Evolutionary conservation across 2,329 filamentous ascomycete genomes (phyloP).

Genomic region (Fusarium veterinarium): DNA sequence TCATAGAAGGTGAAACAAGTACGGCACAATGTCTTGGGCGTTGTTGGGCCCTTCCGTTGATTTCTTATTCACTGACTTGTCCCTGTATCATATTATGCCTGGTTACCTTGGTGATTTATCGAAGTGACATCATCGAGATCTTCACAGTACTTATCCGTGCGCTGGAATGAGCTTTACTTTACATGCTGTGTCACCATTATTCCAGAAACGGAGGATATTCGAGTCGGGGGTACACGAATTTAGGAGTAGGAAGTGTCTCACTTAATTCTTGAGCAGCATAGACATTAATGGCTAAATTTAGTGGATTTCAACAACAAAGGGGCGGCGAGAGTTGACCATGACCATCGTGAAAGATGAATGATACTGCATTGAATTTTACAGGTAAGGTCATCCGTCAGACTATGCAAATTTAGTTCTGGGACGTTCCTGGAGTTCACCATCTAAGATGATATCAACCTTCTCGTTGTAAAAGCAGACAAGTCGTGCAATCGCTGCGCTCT

Average conservation of each 20-base stretch:
- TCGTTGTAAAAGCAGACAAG: slow-evolving; percentile 75
- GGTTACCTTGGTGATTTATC: slow-evolving; percentile 16
- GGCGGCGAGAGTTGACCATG: neutral
- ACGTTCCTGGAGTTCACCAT: slow-evolving; percentile 56
- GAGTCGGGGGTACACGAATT: neutral
- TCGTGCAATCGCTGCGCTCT: slow-evolving; percentile 67
- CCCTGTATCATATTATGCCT: neutral
- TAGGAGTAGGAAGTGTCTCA: neutral
- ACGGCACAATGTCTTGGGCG: slow-evolving; percentile 2
- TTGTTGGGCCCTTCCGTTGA: neutral
- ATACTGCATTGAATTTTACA: neutral
- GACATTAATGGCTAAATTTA: neutral
- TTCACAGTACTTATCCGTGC: neutral
- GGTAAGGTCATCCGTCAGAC: neutral
- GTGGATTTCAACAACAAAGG: fast-evolving
- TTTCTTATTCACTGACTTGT: neutral
- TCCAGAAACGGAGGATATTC: neutral
- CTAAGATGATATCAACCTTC: slow-evolving; percentile 71
- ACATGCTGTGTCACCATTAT: neutral
- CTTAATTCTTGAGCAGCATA: neutral
- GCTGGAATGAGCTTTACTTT: neutral
- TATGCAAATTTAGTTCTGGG: slow-evolving; percentile 46
- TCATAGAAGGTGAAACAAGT: slow-evolving; percentile 17
- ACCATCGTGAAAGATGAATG: neutral
- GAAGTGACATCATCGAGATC: neutral